Percentiles rank a stretch among this genome's conserved stretches.
Conservation (phyloP, 2,329 filamentous ascomycete genomes). For the Pseudogymnoascus sp. region DNA sequence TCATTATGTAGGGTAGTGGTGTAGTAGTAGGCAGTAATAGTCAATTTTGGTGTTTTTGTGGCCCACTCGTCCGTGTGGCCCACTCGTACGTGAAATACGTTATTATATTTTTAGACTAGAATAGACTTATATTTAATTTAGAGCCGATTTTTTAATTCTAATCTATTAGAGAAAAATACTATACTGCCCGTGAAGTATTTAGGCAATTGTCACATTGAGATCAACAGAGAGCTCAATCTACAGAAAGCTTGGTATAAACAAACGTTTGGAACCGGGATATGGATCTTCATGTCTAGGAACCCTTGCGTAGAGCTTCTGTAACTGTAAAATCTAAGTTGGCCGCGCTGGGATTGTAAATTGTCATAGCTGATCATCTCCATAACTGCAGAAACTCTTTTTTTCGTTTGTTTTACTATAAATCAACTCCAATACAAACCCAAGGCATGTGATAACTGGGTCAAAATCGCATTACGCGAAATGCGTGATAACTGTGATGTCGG, state of each 20-base stretch:
- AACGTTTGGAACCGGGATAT: not conserved
- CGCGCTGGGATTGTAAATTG: not conserved
- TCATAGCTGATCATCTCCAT: not conserved
- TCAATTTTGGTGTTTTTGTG: no score
- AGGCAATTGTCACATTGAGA: not conserved
- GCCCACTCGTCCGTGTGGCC: no score
- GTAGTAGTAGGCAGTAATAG: no score
- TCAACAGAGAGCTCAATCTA: not conserved
- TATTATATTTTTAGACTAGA: no score
- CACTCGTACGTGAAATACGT: no score
- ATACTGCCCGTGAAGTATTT: not conserved
- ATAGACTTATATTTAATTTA: not conserved
- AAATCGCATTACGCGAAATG: not conserved
- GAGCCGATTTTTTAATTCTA: not conserved
- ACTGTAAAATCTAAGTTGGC: not conserved
- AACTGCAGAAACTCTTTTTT: not conserved
- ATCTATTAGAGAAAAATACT: not conserved
- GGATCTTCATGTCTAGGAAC: not conserved
- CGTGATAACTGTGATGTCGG: not conserved
- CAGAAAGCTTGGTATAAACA: not conserved
- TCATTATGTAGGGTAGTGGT: no score
- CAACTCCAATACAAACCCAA: not conserved
- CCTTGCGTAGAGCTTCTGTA: not conserved
- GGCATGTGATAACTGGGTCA: not conserved
- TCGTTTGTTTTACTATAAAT: not conserved